phyloP scores from a whole-genome alignment of 148 eudicot species.

The Hydrangea macrophylla region DNA sequence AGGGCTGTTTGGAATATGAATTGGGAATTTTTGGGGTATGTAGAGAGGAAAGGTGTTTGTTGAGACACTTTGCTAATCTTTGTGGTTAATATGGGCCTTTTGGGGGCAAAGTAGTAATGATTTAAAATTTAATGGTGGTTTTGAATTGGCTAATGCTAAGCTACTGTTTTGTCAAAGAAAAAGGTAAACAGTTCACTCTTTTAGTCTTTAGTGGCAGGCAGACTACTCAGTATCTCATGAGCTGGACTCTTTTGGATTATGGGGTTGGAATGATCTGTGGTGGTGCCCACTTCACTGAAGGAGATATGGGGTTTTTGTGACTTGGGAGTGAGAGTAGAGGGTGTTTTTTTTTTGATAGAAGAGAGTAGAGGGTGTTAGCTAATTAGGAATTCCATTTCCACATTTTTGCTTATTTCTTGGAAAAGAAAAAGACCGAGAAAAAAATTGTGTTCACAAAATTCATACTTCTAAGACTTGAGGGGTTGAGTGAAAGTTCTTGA shows the following conservation, averaged over 20 bases:
- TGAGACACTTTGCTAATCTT: conserved; percentile 3
- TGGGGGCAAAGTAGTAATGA: neutral
- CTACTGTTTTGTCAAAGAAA: neutral
- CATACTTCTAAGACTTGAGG: neutral
- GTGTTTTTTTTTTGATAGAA: too few relatives aligned
- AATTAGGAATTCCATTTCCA: too few relatives aligned
- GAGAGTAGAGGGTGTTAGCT: neutral
- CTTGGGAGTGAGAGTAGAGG: neutral
- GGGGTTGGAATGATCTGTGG: neutral
- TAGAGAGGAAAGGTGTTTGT: conserved; percentile 6
- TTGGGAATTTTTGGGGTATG: conserved; percentile 6
- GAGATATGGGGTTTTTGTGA: neutral
- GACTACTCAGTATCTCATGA: neutral
- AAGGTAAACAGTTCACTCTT: neutral
- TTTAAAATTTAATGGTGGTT: neutral
- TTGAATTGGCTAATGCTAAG: neutral
- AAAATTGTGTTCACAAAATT: too few relatives aligned
- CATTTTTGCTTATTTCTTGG: neutral
- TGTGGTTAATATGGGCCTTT: neutral
- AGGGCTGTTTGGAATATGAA: neutral
- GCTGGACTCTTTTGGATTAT: neutral
- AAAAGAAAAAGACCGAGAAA: neutral
- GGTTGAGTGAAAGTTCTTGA: neutral
- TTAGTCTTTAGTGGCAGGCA: neutral
- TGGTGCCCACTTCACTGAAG: conserved; percentile 11